Conservation (phyloP, 2,329 filamentous ascomycete genomes). For the Clonostachys rosea region DNA sequence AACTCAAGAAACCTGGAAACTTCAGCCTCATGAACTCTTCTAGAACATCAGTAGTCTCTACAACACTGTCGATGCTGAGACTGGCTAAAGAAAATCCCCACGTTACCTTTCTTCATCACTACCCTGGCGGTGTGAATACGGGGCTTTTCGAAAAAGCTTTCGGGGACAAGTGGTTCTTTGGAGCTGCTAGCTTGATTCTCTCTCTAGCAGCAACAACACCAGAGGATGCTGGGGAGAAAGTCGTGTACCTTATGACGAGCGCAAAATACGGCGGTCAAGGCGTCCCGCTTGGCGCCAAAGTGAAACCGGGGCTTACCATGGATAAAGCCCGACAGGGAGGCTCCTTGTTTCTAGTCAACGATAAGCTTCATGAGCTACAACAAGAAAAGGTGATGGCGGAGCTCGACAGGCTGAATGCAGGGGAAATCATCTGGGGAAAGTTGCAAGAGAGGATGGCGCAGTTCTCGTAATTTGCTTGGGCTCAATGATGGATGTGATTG, state of each 20-base stretch:
- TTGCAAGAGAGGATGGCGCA: too few relatives aligned
- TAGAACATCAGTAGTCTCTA: too few relatives aligned
- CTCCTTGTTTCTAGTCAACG: background rate
- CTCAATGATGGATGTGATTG: too few relatives aligned
- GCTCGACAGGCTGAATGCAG: background rate
- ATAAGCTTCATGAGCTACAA: background rate
- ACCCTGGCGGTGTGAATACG: background rate
- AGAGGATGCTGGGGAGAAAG: background rate
- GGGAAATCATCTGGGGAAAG: too few relatives aligned
- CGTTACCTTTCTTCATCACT: slow-evolving; percentile 1
- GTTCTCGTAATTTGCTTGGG: too few relatives aligned
- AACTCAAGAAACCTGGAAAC: background rate
- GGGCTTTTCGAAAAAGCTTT: background rate
- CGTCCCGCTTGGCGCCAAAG: background rate
- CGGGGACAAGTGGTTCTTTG: background rate
- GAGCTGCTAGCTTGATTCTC: background rate
- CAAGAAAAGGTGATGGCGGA: background rate
- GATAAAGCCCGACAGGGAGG: background rate
- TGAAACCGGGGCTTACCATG: background rate
- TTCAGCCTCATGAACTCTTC: background rate
- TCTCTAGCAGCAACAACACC: background rate
- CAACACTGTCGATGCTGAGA: background rate
- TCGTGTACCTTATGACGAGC: background rate
- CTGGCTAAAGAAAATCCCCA: background rate
- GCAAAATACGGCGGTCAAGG: background rate